These are phyloP conservation scores for Pseudogymnoascus sp. DNA, from an alignment of 2,329 filamentous ascomycete genomes.

Conservation along the genomic window DNA sequence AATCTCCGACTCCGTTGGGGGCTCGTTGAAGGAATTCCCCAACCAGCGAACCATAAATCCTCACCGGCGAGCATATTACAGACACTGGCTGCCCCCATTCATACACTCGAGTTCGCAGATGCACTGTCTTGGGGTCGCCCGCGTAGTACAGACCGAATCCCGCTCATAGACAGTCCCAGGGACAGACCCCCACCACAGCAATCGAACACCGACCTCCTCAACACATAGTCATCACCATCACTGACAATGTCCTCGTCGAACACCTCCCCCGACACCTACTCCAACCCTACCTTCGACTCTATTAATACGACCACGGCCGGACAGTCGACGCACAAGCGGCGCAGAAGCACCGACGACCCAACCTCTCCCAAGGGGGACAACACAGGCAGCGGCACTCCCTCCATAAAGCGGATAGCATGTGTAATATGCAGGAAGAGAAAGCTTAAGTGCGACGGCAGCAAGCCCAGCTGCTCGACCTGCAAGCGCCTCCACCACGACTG, in stretches of 20 bases:
- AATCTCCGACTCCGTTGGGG: not conserved
- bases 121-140: not conserved
- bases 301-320: slow-evolving; percentile 22
- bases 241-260: slow-evolving; percentile 29
- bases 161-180: not conserved
- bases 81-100: not conserved
- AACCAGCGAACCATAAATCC: not conserved
- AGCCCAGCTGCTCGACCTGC: slow-evolving; percentile 63
- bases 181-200: slow-evolving; percentile 1
- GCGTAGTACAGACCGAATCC: not conserved
- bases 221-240: not conserved
- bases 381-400: slow-evolving; percentile 47
- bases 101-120: not conserved
- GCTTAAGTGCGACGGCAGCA: slow-evolving; percentile 62
- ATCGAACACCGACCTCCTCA: not conserved
- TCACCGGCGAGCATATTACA: not conserved
- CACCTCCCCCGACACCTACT: slow-evolving; percentile 41
- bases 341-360: slow-evolving; percentile 27
- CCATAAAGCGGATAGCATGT: slow-evolving; percentile 90
- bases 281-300: slow-evolving; percentile 48
- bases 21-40: not conserved
- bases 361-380: slow-evolving; percentile 26
- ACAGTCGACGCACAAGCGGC: slow-evolving; percentile 27
- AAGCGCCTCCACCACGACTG: slow-evolving; percentile 58
- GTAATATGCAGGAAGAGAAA: slow-evolving; percentile 91